Evolutionary conservation across 768 basidiomycete species (phyloP).

Genomic region (Pisolithus orientalis): DNA sequence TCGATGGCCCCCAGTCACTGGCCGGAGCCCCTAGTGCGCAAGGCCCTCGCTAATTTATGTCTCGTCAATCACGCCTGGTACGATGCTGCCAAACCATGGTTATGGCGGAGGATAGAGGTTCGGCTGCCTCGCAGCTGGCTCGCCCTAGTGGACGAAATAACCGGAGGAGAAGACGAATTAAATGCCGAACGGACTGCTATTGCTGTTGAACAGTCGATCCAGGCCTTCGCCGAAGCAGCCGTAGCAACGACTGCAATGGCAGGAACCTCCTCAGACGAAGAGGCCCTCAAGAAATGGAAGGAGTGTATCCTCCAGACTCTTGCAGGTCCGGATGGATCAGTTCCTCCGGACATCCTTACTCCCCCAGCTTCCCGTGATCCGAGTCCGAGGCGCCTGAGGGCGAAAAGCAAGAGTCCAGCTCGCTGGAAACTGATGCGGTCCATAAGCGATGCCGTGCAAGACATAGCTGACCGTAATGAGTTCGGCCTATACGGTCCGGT

Average conservation of each 20-base stretch:
- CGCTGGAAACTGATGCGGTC: slow-evolving; percentile 78
- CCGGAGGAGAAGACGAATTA: slow-evolving; percentile 54
- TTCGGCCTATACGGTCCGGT: slow-evolving; percentile 69
- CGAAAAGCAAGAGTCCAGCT: slow-evolving; percentile 75
- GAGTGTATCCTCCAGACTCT: slow-evolving; percentile 55
- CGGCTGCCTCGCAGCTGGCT: slow-evolving; percentile 83
- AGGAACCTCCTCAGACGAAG: slow-evolving; percentile 32
- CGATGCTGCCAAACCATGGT: slow-evolving; percentile 80
- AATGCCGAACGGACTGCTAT: slow-evolving; percentile 49
- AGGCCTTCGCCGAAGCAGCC: slow-evolving; percentile 60
- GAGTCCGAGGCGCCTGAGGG: slow-evolving; percentile 67
- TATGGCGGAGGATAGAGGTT: slow-evolving; percentile 81
- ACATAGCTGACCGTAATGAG: slow-evolving; percentile 54
- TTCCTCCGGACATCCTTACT: slow-evolving; percentile 70
- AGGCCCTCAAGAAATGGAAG: slow-evolving; percentile 46
- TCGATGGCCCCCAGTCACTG: slow-evolving; percentile 67
- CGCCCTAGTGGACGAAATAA: slow-evolving; percentile 70
- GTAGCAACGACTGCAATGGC: slow-evolving; percentile 38
- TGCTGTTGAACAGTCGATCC: slow-evolving; percentile 62
- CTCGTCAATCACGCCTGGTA: slow-evolving; percentile 76
- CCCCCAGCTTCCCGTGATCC: slow-evolving; percentile 80
- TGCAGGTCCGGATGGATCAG: slow-evolving; percentile 58
- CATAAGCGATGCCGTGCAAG: slow-evolving; percentile 73
- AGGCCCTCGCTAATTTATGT: slow-evolving; percentile 63
- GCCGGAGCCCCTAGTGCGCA: slow-evolving; percentile 60